Evolutionary conservation across 495 filamentous ascomycete species (phyloP), one percentile per base, ranked within the genome.

Genomic region (Jackrogersella minutella): DNA sequence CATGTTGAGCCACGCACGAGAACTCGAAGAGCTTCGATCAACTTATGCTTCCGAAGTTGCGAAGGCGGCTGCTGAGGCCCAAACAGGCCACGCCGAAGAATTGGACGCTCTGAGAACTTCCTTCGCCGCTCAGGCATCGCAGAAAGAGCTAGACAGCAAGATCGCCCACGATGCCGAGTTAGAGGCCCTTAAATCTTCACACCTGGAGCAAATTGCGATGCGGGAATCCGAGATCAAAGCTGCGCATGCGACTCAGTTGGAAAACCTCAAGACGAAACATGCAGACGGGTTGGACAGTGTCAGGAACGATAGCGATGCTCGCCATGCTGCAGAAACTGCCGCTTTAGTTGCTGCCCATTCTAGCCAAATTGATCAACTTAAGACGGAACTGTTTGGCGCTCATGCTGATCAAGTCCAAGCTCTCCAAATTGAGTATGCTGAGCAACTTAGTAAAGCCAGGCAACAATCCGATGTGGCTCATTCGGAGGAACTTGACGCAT

Each of bases 351-450:
- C 61, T 4, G 44, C 59, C 3, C 70, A 74, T 49, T 55, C 69
- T 13, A 49, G 6, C 19, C 57, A 71, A 49, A 64, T 84, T 21
- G 74, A 75, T 14, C 63, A 75, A 5, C 37, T 76, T 5, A 81
- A 79, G 70, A 76, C 76, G 46, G 76, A 76, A 17, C 57, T 85
- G 10, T 78, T 82, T 43, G 74, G 78, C 21, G 62, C 56, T 16
- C 81, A 85, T 54, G 75, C 75, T 2, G 66, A 73, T 22, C 79
- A 85, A 64, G 44, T 85, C 9, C 81, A 85, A 58, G 71, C 78
- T 51, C 74, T 85, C 13, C 77, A 80, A 56, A 50, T 64, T 5
- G 65, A 64, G 41, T 74, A 81, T 55, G 73, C 76, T 43, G 71
- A 79, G 58, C 68, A 81, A 41, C 66, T 78, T 17, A 70, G 76